Evolutionary conservation across 1,139 yeast genomes (phyloP).

Genomic region (Lodderomyces parapsilosis): DNA sequence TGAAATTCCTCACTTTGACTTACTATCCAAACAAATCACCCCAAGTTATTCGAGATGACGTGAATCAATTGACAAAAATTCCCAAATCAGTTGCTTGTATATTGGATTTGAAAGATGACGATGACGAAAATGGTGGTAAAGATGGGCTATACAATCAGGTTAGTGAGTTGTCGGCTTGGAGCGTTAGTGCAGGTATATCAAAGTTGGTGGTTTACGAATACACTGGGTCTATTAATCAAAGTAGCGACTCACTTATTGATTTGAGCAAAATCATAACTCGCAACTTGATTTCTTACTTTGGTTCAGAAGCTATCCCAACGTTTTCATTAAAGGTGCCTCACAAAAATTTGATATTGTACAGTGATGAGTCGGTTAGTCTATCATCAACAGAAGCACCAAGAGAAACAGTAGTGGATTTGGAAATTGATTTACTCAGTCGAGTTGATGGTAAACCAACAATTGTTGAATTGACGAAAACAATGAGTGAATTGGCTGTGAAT

Average conservation of each 20-base stretch:
- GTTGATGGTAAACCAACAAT: conserved; percentile 90
- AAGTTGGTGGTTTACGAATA: conserved; percentile 75
- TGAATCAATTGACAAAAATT: conserved; percentile 64
- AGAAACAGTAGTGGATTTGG: conserved; percentile 44
- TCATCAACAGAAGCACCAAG: conserved; percentile 15
- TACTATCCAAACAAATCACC: conserved; percentile 86
- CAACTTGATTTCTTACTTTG: conserved; percentile 72
- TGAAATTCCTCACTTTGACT: conserved; percentile 61
- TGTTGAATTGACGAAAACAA: conserved; percentile 82
- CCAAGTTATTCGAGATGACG: conserved; percentile 82
- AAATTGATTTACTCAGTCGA: conserved; percentile 63
- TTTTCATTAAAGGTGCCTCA: conserved; percentile 64
- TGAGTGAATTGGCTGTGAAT: conserved; percentile 70
- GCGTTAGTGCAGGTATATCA: conserved; percentile 78
- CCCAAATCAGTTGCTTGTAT: conserved; percentile 79
- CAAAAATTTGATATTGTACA: conserved; percentile 48
- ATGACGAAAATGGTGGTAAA: conserved; percentile 84
- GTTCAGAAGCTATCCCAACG: conserved; percentile 64
- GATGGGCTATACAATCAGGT: conserved; percentile 78
- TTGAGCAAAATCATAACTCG: conserved; percentile 58
- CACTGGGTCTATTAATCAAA: conserved; percentile 60
- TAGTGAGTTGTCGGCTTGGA: conserved; percentile 84
- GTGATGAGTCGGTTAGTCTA: conserved; percentile 15
- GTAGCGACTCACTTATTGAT: conserved; percentile 44
- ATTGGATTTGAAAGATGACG: conserved; percentile 66